These are phyloP conservation scores for Azolla pinnata DNA, from an alignment of 75 land plant species.

Conservation along the genomic window DNA sequence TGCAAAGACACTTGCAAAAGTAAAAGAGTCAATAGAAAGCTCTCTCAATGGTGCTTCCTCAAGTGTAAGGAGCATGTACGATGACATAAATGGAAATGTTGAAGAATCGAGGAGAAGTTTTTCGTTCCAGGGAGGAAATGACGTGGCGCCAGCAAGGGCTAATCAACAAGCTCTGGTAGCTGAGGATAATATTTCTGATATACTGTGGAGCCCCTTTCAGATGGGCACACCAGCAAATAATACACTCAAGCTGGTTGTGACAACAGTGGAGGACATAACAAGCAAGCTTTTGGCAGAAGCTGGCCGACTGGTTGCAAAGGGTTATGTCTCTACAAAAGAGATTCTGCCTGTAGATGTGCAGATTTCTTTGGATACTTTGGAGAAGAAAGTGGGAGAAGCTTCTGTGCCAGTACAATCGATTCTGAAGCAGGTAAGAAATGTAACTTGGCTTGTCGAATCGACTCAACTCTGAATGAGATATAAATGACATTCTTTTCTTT, in stretches of 20 bases:
- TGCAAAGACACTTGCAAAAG: constrained; percentile 4
- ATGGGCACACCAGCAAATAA: constrained; percentile 44
- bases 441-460: too few relatives aligned
- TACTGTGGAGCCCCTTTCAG: constrained; percentile 28
- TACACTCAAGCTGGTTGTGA: constrained; percentile 43
- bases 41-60: constrained; percentile 26
- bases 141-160: constrained; percentile 27
- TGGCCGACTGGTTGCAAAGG: constrained; percentile 22
- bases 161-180: constrained; percentile 21
- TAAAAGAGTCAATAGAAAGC: constrained; percentile 31
- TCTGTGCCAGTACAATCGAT: constrained; percentile 40
- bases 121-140: constrained; percentile 16
- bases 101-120: constrained; percentile 31
- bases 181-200: constrained; percentile 20
- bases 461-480: too few relatives aligned
- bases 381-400: constrained; percentile 32
- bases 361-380: constrained; percentile 32
- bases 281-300: constrained; percentile 25
- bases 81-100: constrained; percentile 31
- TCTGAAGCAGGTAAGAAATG: constrained; percentile 50
- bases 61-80: constrained; percentile 24
- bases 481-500: constrained; percentile 1
- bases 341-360: constrained; percentile 55
- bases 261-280: constrained; percentile 45
- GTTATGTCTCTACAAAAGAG: constrained; percentile 53